A percentile compares a stretch with the other conserved stretches of the same genome.
Evolutionary conservation across 495 filamentous ascomycete species (phyloP).

Genomic region (Neurospora intermedia): DNA sequence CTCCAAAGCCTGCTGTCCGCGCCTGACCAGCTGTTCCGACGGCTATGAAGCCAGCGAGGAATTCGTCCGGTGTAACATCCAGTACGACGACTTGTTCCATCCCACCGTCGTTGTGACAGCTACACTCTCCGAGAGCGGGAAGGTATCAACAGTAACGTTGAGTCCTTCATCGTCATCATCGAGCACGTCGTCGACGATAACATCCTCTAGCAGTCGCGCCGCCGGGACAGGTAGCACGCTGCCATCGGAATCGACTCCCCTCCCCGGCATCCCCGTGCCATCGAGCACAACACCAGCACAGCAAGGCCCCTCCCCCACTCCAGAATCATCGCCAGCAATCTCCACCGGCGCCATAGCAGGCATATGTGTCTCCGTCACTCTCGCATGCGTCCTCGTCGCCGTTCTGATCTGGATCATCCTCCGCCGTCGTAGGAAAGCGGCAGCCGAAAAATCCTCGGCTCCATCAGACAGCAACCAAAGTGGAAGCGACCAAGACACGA

Average conservation of each 20-base stretch:
- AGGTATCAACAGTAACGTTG: neutral
- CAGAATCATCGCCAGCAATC: neutral
- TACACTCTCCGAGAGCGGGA: neutral
- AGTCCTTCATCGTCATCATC: neutral
- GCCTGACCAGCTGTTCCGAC: constrained; percentile 5
- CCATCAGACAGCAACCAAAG: neutral
- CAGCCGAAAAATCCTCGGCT: neutral
- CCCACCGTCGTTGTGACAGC: neutral
- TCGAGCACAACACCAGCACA: neutral
- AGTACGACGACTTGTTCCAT: neutral
- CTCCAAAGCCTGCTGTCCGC: constrained; percentile 9
- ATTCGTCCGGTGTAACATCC: neutral
- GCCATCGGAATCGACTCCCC: neutral
- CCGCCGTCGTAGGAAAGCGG: neutral
- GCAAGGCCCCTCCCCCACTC: neutral
- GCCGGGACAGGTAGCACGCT: neutral
- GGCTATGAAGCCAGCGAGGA: neutral
- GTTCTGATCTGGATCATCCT: neutral
- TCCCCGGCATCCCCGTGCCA: neutral
- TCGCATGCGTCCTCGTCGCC: neutral
- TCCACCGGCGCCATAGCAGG: neutral
- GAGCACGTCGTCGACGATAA: neutral
- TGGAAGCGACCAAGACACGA: neutral
- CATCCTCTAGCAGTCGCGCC: neutral
- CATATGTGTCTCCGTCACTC: neutral